Evolutionary conservation across 352 stramenopile genomes (phyloP).

Genomic region (Globisporangium ultimum): DNA sequence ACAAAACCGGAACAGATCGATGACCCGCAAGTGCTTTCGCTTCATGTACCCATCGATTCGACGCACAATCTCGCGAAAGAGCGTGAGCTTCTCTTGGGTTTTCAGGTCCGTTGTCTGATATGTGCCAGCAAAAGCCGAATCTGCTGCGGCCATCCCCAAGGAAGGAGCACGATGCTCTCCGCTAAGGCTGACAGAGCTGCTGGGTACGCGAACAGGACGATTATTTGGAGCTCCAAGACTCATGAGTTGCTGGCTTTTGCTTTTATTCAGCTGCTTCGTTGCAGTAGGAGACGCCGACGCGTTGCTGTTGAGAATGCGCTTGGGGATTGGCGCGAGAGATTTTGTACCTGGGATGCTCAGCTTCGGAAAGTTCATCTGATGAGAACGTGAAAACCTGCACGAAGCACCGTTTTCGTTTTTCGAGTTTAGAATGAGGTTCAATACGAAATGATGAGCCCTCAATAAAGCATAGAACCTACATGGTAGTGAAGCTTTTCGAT

Average conservation of each 20-base stretch:
- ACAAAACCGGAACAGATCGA: constrained; percentile 85
- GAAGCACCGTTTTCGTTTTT: not conserved
- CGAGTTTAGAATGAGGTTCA: not conserved
- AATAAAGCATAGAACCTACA: too few relatives aligned
- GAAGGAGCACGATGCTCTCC: too few relatives aligned
- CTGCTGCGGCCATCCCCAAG: constrained; percentile 12
- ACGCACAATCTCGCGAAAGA: constrained; percentile 75
- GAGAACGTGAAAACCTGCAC: constrained; percentile 9
- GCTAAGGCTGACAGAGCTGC: too few relatives aligned
- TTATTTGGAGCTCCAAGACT: not conserved
- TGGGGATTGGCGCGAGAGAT: constrained; percentile 16
- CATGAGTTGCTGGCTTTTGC: constrained; percentile 13
- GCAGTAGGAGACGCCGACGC: not conserved
- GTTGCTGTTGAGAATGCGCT: constrained; percentile 1
- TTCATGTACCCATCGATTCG: constrained; percentile 85
- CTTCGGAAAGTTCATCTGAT: constrained; percentile 47
- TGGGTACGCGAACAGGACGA: not conserved
- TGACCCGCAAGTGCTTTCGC: constrained; percentile 77
- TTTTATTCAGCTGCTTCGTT: constrained; percentile 5
- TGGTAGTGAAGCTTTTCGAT: too few relatives aligned
- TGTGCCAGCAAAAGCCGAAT: constrained; percentile 40
- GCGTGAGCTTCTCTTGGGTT: constrained; percentile 57
- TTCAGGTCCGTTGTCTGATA: constrained; percentile 71
- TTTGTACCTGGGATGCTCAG: constrained; percentile 50
- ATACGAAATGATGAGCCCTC: too few relatives aligned